phyloP scores from a whole-genome alignment of 179 eudicot species.

The Pouteria campechiana region DNA sequence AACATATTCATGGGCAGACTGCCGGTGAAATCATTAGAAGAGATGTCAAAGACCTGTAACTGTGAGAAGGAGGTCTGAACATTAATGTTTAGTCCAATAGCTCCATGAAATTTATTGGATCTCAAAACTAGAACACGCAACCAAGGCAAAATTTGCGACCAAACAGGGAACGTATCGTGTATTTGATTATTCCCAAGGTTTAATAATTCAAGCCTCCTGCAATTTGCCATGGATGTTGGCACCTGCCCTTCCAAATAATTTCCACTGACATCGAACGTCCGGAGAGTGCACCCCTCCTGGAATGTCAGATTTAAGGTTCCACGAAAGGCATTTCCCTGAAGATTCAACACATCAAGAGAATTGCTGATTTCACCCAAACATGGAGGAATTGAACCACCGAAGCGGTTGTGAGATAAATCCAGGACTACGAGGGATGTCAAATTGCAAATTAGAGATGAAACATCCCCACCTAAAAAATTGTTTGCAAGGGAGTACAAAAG shows the following conservation, averaged over 20 bases:
- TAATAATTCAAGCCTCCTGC: constrained; percentile 2
- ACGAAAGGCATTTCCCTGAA: background rate
- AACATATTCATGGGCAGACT: constrained; percentile 1
- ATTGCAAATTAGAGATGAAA: too few species aligned
- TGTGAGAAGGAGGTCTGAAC: background rate
- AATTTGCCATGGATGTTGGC: constrained; percentile 6
- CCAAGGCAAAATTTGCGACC: background rate
- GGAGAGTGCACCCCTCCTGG: background rate
- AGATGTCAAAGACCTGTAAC: constrained; percentile 2
- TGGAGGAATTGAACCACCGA: background rate
- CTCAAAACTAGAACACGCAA: constrained; percentile 6
- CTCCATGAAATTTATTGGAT: constrained; percentile 1
- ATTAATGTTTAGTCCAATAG: background rate
- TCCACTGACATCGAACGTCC: background rate
- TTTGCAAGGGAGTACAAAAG: too few species aligned
- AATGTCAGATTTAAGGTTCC: background rate
- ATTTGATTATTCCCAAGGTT: constrained; percentile 2
- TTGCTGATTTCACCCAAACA: background rate
- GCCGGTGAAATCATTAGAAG: constrained; percentile 3
- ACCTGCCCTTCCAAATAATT: background rate
- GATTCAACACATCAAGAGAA: background rate
- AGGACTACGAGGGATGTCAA: constrained; percentile 4
- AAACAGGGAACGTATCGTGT: constrained; percentile 2
- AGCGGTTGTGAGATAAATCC: constrained; percentile 8
- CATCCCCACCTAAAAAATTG: too few species aligned